Conservation (phyloP, 495 filamentous ascomycete species). For the Annulohypoxylon bovei region DNA sequence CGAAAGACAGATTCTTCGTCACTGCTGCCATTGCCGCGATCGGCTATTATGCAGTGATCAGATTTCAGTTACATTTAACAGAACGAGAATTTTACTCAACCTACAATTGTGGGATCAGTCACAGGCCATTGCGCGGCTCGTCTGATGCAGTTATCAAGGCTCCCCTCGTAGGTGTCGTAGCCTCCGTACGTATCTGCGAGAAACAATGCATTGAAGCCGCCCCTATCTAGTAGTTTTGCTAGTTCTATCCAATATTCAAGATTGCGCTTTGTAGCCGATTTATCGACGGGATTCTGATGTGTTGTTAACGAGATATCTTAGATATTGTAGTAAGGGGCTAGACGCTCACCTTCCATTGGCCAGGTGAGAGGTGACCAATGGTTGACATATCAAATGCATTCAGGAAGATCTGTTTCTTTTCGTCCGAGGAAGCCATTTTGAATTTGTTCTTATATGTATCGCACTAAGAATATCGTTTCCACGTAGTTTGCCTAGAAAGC, state of each 20-base stretch:
- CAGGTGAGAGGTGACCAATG: slow-evolving; percentile 55
- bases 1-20: slow-evolving; percentile 64
- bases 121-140: slow-evolving; percentile 68
- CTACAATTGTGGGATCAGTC: slow-evolving; percentile 62
- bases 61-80: background rate
- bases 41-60: slow-evolving; percentile 30
- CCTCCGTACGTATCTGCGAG: slow-evolving; percentile 70
- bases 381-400: slow-evolving; percentile 61
- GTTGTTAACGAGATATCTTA: slow-evolving; percentile 13
- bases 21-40: slow-evolving; percentile 66
- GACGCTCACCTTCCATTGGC: slow-evolving; percentile 60
- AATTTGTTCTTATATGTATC: background rate
- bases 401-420: slow-evolving; percentile 54
- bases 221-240: slow-evolving; percentile 67
- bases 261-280: slow-evolving; percentile 64
- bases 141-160: slow-evolving; percentile 57
- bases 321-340: background rate
- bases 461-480: background rate
- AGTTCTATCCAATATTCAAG: slow-evolving; percentile 69
- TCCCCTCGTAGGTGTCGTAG: slow-evolving; percentile 66
- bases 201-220: slow-evolving; percentile 68
- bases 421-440: slow-evolving; percentile 38
- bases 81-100: slow-evolving; percentile 25
- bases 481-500: background rate
- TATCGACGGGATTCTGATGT: slow-evolving; percentile 63